Evolutionary conservation across 1,139 yeast species (phyloP).

Genomic region (Yamadazyma friedrichii): DNA sequence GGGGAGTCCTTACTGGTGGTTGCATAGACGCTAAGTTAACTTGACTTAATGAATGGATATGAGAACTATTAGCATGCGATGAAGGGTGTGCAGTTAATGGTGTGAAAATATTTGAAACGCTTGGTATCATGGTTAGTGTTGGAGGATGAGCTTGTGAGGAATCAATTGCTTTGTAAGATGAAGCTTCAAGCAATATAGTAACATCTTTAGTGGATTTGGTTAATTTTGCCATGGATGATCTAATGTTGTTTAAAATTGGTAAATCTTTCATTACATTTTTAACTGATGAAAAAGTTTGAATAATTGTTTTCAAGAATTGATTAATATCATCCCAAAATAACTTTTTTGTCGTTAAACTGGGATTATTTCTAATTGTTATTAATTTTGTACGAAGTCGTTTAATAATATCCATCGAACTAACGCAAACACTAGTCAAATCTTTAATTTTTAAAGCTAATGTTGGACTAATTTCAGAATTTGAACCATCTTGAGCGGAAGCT

Average conservation of each 20-base stretch:
- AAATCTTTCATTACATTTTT: slow-evolving; percentile 80
- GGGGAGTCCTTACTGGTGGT: slow-evolving; percentile 32
- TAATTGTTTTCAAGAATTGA: slow-evolving; percentile 76
- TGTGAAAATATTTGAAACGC: slow-evolving; percentile 35
- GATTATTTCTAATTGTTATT: slow-evolving; percentile 47
- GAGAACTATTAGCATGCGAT: not conserved
- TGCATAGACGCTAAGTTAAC: slow-evolving; percentile 9
- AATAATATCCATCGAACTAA: slow-evolving; percentile 77
- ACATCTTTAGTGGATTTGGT: slow-evolving; percentile 91
- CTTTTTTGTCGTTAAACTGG: slow-evolving; percentile 57
- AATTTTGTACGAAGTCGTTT: slow-evolving; percentile 62
- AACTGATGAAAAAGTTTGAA: slow-evolving; percentile 78
- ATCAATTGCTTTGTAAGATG: slow-evolving; percentile 39
- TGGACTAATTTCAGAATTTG: slow-evolving; percentile 15
- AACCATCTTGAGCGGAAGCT: slow-evolving; percentile 20
- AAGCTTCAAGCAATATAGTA: slow-evolving; percentile 69
- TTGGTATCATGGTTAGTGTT: slow-evolving; percentile 28
- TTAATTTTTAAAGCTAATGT: slow-evolving; percentile 63
- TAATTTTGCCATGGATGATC: slow-evolving; percentile 75
- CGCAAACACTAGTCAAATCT: slow-evolving; percentile 77
- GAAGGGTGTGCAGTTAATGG: slow-evolving; percentile 31
- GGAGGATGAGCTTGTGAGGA: slow-evolving; percentile 26
- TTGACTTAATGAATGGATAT: slow-evolving; percentile 1
- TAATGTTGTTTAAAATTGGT: slow-evolving; percentile 74
- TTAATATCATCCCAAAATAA: slow-evolving; percentile 87